Evolutionary conservation across 257 asterid genomes (phyloP), one percentile per base, ranked within the genome.

Genomic region (Rehmannia glutinosa): DNA sequence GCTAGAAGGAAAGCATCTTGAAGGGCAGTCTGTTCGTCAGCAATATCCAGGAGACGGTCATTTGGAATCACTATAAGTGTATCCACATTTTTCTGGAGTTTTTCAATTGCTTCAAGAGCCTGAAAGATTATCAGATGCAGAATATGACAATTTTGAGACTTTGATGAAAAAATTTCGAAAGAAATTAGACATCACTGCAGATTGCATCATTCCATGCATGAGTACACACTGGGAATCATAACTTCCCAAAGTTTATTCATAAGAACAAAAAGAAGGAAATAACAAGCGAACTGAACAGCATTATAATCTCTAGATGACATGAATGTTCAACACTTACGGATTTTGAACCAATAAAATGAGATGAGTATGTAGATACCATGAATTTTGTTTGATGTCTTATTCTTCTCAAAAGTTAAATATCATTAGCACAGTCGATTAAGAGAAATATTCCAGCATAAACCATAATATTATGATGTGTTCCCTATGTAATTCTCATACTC

Each of bases 1-100:
- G 99, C 99, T 64, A 91, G 84, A 80, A 91, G 95, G 80, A 94
- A 94, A 73, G 99, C 99, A 79, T 91, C 98, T 72, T 94, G 99
- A 81, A 94, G 92, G 9, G 96, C 86, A 38, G 97, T 91, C 67
- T 91, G 95, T 75, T 87, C 98, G 69, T 80, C 97, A 27, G 99
- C 96, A 78, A 94, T 87, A 78, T 84, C 99, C 61, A 94, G 80
- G 57, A 94, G 84, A 61, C 98, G 95, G 62, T 94, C 99, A 78
- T 91, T 94, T 68, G 99, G 99, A 76, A 94, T 86, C 77, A 94
- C 99, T 62, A 91, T 91, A 52, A 91, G 94, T 1, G 99, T 94
- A 67, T 94, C 99, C 36, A 94, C 99, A 65, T 88, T 87, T 81
- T 86, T 91, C 87, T 89, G 95, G 79, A 94, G 97, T 80, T 86